Conservation (phyloP, 2,329 filamentous ascomycete species). For the Beauveria medogensis region DNA sequence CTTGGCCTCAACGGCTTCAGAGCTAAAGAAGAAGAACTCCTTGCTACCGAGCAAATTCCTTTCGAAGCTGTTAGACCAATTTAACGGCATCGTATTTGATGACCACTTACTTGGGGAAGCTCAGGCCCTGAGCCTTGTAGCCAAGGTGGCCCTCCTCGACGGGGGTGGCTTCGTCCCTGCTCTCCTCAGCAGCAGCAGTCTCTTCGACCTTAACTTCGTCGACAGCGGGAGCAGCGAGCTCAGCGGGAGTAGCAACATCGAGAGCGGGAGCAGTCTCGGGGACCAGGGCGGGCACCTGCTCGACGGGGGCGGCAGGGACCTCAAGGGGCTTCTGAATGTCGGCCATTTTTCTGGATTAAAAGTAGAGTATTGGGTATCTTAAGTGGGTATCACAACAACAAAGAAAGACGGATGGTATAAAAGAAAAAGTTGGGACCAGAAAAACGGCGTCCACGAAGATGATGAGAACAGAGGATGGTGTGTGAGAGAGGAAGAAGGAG, state of each 20-base stretch:
- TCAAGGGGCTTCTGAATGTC: conserved; percentile 65
- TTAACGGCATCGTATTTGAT: not conserved
- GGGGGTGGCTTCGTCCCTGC: conserved; percentile 52
- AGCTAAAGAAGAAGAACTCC: conserved; percentile 84
- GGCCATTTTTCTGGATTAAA: conserved; percentile 52
- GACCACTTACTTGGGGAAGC: conserved; percentile 70
- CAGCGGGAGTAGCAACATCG: conserved; percentile 26
- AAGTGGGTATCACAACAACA: conserved; percentile 44
- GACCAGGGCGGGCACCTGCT: conserved; percentile 24
- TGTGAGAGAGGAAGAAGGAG: conserved; percentile 10
- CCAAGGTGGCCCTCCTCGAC: conserved; percentile 77
- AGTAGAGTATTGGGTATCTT: conserved; percentile 29
- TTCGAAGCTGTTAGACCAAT: not conserved
- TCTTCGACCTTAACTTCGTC: conserved; percentile 31
- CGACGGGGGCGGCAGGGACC: conserved; percentile 43
- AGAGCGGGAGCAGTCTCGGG: conserved; percentile 16
- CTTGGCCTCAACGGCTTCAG: conserved; percentile 65
- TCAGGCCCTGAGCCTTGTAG: conserved; percentile 80
- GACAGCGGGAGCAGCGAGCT: conserved; percentile 35
- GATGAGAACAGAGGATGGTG: conserved; percentile 24
- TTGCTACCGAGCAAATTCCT: conserved; percentile 88
- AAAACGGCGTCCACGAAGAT: conserved; percentile 27
- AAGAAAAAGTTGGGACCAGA: conserved; percentile 28
- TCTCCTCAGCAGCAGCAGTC: conserved; percentile 32
- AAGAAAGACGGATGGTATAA: conserved; percentile 34